These are phyloP conservation scores for Fusarium protoensiforme DNA, from an alignment of 2,329 filamentous ascomycete species.

Conservation along the genomic window DNA sequence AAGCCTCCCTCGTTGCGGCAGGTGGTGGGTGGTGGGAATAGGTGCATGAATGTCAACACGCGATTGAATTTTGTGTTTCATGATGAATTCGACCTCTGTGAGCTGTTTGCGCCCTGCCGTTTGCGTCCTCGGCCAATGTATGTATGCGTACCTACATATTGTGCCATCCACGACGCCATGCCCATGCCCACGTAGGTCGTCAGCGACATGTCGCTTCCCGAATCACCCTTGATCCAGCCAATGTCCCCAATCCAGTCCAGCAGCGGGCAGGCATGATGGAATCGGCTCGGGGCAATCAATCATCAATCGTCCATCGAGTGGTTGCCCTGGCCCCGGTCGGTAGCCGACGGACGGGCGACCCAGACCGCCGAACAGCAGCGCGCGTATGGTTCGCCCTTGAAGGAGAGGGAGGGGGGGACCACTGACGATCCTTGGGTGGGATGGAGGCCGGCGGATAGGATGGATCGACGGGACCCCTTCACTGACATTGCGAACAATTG, in stretches of 20 bases:
- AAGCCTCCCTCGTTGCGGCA: not conserved
- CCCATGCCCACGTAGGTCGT: conserved; percentile 2
- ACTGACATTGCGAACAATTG: not conserved
- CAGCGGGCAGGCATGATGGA: conserved; percentile 2
- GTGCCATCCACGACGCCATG: not conserved
- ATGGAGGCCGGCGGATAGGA: conserved; percentile 23
- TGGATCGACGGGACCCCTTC: conserved; percentile 10
- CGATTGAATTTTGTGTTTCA: conserved; percentile 24
- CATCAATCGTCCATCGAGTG: not conserved
- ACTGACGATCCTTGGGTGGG: conserved; percentile 24
- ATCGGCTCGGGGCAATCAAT: conserved; percentile 8
- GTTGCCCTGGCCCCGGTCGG: conserved; percentile 3
- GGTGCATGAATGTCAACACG: conserved; percentile 17
- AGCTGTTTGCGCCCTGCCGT: conserved; percentile 4
- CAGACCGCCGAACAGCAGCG: conserved; percentile 1
- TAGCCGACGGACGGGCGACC: conserved; percentile 19
- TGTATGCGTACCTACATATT: not conserved
- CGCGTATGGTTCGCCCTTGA: conserved; percentile 18
- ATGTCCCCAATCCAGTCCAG: conserved; percentile 5
- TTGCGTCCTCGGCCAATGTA: conserved; percentile 4
- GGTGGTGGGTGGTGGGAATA: not conserved
- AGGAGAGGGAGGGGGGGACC: not conserved
- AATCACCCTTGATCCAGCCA: conserved; percentile 7
- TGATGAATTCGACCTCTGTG: conserved; percentile 13
- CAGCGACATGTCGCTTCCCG: not conserved